Conservation (phyloP, 306 rosid species). For the Lathyrus aphaca region DNA sequence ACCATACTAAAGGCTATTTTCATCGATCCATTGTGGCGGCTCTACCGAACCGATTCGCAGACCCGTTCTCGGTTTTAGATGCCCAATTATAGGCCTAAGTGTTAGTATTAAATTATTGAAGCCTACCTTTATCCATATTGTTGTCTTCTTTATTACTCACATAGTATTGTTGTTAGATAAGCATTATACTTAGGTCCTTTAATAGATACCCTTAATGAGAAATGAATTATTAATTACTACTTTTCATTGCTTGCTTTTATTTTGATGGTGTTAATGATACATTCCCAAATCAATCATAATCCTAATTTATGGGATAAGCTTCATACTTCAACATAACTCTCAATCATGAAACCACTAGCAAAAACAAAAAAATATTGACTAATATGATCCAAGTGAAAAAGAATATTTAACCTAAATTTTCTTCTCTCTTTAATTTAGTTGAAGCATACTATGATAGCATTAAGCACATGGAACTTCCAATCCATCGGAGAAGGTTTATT, state of each 20-base stretch:
- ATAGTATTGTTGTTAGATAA: conserved; percentile 15
- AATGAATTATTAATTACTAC: not conserved
- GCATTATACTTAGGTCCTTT: conserved; percentile 1
- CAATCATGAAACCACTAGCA: conserved; percentile 3
- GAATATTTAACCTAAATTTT: not conserved
- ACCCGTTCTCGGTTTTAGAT: no score
- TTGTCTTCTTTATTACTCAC: no score
- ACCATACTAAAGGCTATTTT: no score
- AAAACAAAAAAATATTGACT: not conserved
- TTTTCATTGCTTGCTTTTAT: not conserved
- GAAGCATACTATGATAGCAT: not conserved
- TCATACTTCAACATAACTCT: not conserved
- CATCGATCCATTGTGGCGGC: no score
- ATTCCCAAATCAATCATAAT: not conserved
- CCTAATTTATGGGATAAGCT: not conserved
- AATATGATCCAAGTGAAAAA: not conserved
- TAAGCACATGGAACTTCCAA: not conserved
- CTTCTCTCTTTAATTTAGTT: not conserved
- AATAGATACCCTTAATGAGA: no score
- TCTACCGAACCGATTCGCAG: no score
- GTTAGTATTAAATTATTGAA: conserved; percentile 3
- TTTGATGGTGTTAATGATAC: not conserved
- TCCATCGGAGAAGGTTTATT: no score
- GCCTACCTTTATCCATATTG: not conserved
- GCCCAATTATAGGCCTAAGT: no score